A percentile compares a stretch with the other conserved stretches of the same genome.
Conservation (phyloP, 2,329 filamentous ascomycete species). For the Cercospora zeina region DNA sequence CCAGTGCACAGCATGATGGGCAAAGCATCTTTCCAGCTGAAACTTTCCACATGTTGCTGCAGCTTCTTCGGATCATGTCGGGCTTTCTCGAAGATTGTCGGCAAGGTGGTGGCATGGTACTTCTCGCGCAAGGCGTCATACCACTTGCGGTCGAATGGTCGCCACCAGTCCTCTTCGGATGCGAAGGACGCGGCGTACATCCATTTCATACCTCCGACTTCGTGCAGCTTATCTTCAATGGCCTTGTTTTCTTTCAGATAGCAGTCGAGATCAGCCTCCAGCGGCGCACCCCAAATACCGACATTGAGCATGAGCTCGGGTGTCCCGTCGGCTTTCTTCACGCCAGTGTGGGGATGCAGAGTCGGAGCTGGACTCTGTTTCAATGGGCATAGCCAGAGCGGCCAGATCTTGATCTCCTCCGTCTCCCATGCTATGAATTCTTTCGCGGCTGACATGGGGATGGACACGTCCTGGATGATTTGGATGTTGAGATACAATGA, state of each 20-base stretch:
- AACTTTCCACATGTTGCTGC: background rate
- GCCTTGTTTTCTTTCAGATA: slow-evolving; percentile 59
- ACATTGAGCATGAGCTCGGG: slow-evolving; percentile 56
- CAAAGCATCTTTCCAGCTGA: slow-evolving; percentile 5
- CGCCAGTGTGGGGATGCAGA: slow-evolving; percentile 39
- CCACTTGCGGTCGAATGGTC: slow-evolving; percentile 58
- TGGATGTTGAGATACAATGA: slow-evolving; percentile 59
- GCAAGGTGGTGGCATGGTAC: slow-evolving; percentile 62
- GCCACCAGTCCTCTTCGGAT: slow-evolving; percentile 68
- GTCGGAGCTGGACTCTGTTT: slow-evolving; percentile 36
- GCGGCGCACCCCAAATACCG: slow-evolving; percentile 61
- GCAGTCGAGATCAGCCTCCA: slow-evolving; percentile 43
- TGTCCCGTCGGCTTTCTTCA: slow-evolving; percentile 29
- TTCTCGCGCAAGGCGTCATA: slow-evolving; percentile 64
- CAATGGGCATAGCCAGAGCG: slow-evolving; percentile 53
- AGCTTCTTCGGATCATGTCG: slow-evolving; percentile 36
- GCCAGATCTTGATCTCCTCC: slow-evolving; percentile 47
- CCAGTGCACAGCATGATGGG: slow-evolving; percentile 4
- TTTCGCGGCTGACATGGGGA: slow-evolving; percentile 47
- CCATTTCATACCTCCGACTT: slow-evolving; percentile 66
- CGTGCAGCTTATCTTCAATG: slow-evolving; percentile 60
- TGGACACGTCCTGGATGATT: slow-evolving; percentile 64
- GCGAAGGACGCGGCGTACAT: slow-evolving; percentile 69
- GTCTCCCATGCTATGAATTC: slow-evolving; percentile 49
- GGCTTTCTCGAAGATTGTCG: slow-evolving; percentile 70